These are phyloP conservation scores for Gliomastix tumulicola DNA, from an alignment of 2,329 filamentous ascomycete species.

Conservation along the genomic window DNA sequence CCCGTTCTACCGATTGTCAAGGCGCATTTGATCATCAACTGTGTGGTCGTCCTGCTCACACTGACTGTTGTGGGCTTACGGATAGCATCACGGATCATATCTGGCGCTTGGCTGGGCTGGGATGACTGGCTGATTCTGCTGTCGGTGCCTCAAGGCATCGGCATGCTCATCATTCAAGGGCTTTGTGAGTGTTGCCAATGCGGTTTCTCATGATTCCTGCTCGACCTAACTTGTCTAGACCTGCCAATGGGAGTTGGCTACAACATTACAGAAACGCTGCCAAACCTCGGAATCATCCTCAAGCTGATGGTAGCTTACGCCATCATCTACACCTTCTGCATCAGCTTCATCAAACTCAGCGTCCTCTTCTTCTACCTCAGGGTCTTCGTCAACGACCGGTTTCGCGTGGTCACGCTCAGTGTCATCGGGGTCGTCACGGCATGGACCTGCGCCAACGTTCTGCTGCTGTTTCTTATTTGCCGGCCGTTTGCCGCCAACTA, in stretches of 20 bases:
- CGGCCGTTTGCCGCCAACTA: conserved; percentile 13
- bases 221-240: conserved; percentile 5
- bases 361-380: conserved; percentile 34
- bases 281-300: conserved; percentile 13
- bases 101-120: conserved; percentile 19
- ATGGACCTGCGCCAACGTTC: conserved; percentile 14
- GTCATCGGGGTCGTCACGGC: conserved; percentile 19
- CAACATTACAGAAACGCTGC: conserved; percentile 10
- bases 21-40: conserved; percentile 13
- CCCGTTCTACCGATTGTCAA: conserved; percentile 9
- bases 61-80: conserved; percentile 14
- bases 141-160: conserved; percentile 19
- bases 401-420: conserved; percentile 19
- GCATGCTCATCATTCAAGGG: conserved; percentile 19
- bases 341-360: conserved; percentile 29
- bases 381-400: conserved; percentile 23
- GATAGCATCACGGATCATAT: conserved; percentile 14
- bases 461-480: conserved; percentile 16
- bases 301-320: conserved; percentile 27
- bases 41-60: conserved; percentile 13
- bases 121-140: conserved; percentile 29
- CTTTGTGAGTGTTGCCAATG: conserved; percentile 20
- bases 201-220: too few species aligned
- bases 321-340: conserved; percentile 23
- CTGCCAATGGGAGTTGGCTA: conserved; percentile 16